Base-by-base conservation (phyloP, 441 rosid species). In the Biscutella laevigata region DNA sequence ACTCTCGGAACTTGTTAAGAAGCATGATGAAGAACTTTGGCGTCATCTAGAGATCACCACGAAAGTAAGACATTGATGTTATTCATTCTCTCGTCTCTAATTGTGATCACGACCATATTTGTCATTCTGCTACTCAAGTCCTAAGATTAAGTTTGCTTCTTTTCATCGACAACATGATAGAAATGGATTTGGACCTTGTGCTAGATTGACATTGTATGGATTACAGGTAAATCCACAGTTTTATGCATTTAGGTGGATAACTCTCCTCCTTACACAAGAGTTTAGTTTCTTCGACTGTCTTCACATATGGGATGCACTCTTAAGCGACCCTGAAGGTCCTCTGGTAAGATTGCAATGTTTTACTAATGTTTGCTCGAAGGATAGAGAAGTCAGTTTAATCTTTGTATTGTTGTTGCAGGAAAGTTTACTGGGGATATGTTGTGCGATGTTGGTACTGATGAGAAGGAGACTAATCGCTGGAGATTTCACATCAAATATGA, bases 21-120 rank as follows among this genome's bases (percentile, higher is more conserved):
- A 88, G 47, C 88, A 88, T 63, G 98, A 88, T 69, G 96, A 92
- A 65, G 98, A 92, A 72, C 96, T 92, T 59, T 92, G 98, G 98
- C 98, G 98, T 49, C 98, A 92, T 77, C 89, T 92, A 53, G 96
- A 92, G 77, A 64, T 92, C 75, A 83, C 96, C 67, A 86, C 96
- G 38, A 85, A 88, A 74, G 98, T 88, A 77, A 74, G 78, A 70
- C 48, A 49, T 47, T 7, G 34, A 24, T 24, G 11, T 51, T 11
- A 6, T 14, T 37, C 12, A 4, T 2, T 35, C 24, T 20, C 2
- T 26, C 7, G 30, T 47, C 38, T 55, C 14, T 28, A n/a, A 21
- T 6, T 48, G 17, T 50, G 47, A 30, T 32, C 20, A 32, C 36
- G 36, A 14, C 42, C 14, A 26, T 20, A 24, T 19, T 39, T 46